Base-by-base conservation (phyloP, 495 filamentous ascomycete genomes). In the Trichocladium uniseriatum region DNA sequence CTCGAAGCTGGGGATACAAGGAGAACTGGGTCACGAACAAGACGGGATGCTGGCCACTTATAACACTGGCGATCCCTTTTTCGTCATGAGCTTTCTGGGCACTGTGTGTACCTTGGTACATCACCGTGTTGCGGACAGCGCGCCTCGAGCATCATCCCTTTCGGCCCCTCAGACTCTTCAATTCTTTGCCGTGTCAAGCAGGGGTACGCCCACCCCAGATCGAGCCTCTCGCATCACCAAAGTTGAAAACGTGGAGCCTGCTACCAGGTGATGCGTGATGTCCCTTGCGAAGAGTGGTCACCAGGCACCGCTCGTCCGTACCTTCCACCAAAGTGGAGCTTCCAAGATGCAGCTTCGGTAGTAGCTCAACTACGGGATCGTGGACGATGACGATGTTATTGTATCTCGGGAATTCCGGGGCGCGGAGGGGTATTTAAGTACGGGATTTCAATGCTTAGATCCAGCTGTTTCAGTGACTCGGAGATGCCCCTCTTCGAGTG, bases 91-190 rank as follows among this genome's bases (percentile, higher is more conserved):
- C 24, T n/a, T n/a, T n/a, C 1, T 2, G 18, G 29, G 29, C 1
- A 41, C 46, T 8, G 24, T 27, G 37, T 15, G 34, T 50, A 15
- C 21, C 48, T 29, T 43, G 15, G 29, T 49, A 49, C 47, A 3
- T 27, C 24, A 27, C 24, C 8, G 24, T 16, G 24, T 31, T 15
- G 27, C 15, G 22, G 15, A 19, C 20, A 8, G 21, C 13, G 20
- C 44, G 15, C 35, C 36, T 2, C 14, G 31, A 24, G 21, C 32
- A 38, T 47, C 16, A 47, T 47, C 35, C 32, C 32, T 31, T 18
- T 27, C 27, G 35, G 22, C 40, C 14, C 37, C 38, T 15, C 38
- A n/a, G 28, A 48, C 32, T 22, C 24, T 21, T 48, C 35, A 38
- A 21, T 38, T 34, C 8, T 37, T 20, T 39, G n/a, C 35, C 35